phyloP scores from a whole-genome alignment of 1,284 basidiomycete genomes.

The Vanrija sp. region DNA sequence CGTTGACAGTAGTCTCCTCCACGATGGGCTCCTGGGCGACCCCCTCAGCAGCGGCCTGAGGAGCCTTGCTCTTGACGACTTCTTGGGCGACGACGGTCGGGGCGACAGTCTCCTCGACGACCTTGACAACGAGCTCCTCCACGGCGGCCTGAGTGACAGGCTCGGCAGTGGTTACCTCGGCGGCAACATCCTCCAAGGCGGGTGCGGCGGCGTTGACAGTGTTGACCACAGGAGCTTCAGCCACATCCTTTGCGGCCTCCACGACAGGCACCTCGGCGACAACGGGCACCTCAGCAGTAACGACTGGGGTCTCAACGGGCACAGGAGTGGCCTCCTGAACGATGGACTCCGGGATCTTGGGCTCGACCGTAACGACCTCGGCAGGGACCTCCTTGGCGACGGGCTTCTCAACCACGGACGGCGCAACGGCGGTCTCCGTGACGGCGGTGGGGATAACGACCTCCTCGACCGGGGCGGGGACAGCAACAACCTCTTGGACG shows the following conservation, averaged over 20 bases:
- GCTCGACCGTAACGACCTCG: background rate
- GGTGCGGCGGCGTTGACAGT: background rate
- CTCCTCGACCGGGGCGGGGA: too few species aligned
- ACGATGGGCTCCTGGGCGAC: background rate
- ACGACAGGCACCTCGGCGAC: too few species aligned
- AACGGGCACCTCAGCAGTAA: too few species aligned
- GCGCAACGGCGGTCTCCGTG: background rate
- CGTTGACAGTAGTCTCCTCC: background rate
- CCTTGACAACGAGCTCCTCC: too few species aligned
- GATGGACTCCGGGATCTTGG: background rate
- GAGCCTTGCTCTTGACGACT: too few species aligned
- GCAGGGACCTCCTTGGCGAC: background rate
- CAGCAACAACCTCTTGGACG: too few species aligned
- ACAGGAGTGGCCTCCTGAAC: background rate
- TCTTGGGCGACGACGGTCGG: background rate
- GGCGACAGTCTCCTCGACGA: background rate
- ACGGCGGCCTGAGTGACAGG: background rate
- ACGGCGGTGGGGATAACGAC: too few species aligned
- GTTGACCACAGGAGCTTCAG: background rate
- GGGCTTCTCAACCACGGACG: too few species aligned
- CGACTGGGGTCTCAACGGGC: background rate
- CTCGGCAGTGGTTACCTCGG: background rate
- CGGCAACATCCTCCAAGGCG: background rate
- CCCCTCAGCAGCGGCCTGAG: background rate
- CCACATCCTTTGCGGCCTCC: too few species aligned